These are phyloP conservation scores for Colletotrichum acutatum DNA, from an alignment of 2,329 filamentous ascomycete genomes.

Conservation along the genomic window DNA sequence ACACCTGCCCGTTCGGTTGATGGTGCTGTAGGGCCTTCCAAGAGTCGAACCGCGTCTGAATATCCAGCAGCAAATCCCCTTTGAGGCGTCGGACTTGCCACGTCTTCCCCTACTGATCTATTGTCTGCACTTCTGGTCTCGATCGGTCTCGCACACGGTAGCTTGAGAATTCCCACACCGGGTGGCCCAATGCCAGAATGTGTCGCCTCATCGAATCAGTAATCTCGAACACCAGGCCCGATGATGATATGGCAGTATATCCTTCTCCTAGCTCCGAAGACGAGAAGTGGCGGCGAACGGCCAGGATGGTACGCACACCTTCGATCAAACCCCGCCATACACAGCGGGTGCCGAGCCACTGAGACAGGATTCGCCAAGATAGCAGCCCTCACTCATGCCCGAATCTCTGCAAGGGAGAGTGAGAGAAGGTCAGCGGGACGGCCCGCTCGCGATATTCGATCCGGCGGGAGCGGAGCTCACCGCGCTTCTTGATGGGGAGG, in stretches of 20 bases:
- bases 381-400: background rate
- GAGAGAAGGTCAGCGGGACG: conserved; percentile 5
- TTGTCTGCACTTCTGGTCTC: too few relatives aligned
- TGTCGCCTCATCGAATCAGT: background rate
- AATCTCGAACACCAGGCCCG: background rate
- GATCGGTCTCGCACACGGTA: too few relatives aligned
- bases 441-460: conserved; percentile 3
- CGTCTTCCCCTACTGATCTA: too few relatives aligned
- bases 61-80: too few relatives aligned
- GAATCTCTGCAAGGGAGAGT: background rate
- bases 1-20: too few relatives aligned
- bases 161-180: too few relatives aligned
- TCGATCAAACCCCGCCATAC: background rate
- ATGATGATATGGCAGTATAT: background rate
- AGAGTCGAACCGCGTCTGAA: too few relatives aligned
- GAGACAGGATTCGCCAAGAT: background rate
- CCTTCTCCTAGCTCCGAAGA: background rate
- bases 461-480: background rate
- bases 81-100: too few relatives aligned
- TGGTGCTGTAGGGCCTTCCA: too few relatives aligned
- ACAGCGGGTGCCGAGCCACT: background rate
- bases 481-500: background rate
- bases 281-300: background rate
- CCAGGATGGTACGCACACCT: background rate
- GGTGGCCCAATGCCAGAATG: too few relatives aligned